These are phyloP conservation scores for Linderniella brevidens DNA, from an alignment of 257 asterid species.

Conservation along the genomic window DNA sequence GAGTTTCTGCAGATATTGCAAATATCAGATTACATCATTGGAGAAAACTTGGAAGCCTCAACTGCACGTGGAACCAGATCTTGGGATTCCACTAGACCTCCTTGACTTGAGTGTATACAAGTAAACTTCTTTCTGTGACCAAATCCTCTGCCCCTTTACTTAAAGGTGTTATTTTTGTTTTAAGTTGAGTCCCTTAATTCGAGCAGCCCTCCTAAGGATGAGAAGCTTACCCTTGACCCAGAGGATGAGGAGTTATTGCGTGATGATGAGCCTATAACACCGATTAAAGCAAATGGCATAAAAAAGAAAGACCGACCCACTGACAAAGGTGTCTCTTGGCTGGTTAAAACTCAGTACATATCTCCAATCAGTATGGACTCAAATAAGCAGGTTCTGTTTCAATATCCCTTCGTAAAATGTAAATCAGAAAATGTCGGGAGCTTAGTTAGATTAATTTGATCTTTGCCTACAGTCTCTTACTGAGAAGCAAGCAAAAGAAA, in stretches of 20 bases:
- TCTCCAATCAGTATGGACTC: constrained; percentile 87
- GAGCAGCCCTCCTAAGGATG: constrained; percentile 75
- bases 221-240: constrained; percentile 54
- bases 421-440: background rate
- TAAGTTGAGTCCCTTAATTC: constrained; percentile 12
- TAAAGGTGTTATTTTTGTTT: constrained; percentile 12
- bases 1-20: constrained; percentile 52
- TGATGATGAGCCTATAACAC: constrained; percentile 83
- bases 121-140: constrained; percentile 27
- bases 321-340: constrained; percentile 95
- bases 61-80: constrained; percentile 85
- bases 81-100: constrained; percentile 91
- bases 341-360: constrained; percentile 89
- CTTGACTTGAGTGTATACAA: constrained; percentile 94
- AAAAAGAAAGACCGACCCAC: constrained; percentile 90
- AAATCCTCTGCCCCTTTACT: constrained; percentile 7
- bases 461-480: constrained; percentile 44
- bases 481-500: constrained; percentile 82
- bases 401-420: constrained; percentile 4
- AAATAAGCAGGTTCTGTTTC: constrained; percentile 52
- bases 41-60: constrained; percentile 94
- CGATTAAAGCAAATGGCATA: constrained; percentile 72
- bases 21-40: constrained; percentile 66
- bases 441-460: constrained; percentile 6
- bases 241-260: constrained; percentile 84